Percentiles rank a stretch among this genome's conserved stretches.
These are phyloP conservation scores for Leishmania aethiopica DNA, from an alignment of 208 protist genomes.

Conservation along the genomic window DNA sequence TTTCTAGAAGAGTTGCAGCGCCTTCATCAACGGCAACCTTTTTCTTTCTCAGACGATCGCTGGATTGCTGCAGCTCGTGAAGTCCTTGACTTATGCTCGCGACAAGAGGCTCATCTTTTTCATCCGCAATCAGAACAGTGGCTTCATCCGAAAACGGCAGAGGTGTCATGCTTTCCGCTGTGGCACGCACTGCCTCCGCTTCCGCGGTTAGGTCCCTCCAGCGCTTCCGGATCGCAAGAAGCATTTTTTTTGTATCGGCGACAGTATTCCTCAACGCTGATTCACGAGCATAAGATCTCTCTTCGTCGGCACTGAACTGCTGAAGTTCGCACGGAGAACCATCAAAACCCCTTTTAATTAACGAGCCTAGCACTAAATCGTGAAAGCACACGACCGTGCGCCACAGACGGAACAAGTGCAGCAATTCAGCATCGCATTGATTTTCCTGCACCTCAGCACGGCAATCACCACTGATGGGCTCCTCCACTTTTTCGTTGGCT, in stretches of 20 bases:
- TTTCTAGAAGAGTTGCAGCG: not conserved
- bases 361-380: not conserved
- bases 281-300: conserved; percentile 1
- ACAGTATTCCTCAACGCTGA: not conserved
- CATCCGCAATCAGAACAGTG: not conserved
- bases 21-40: not conserved
- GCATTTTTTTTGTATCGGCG: not conserved
- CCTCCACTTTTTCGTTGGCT: not conserved
- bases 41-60: conserved; percentile 3
- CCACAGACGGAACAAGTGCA: conserved; percentile 1
- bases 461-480: no score
- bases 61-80: conserved; percentile 1
- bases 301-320: not conserved
- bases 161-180: not conserved
- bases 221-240: not conserved
- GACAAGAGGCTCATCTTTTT: not conserved
- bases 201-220: not conserved
- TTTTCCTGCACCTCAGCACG: not conserved
- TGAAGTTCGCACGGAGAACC: not conserved
- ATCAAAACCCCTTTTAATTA: not conserved
- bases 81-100: not conserved
- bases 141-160: not conserved
- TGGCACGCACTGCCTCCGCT: not conserved
- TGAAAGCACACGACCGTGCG: not conserved
- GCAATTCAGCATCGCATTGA: not conserved